A percentile compares a stretch with the other conserved stretches of the same genome.
Conservation (phyloP, 345 rosid genomes). For the Syzygium aromaticum region DNA sequence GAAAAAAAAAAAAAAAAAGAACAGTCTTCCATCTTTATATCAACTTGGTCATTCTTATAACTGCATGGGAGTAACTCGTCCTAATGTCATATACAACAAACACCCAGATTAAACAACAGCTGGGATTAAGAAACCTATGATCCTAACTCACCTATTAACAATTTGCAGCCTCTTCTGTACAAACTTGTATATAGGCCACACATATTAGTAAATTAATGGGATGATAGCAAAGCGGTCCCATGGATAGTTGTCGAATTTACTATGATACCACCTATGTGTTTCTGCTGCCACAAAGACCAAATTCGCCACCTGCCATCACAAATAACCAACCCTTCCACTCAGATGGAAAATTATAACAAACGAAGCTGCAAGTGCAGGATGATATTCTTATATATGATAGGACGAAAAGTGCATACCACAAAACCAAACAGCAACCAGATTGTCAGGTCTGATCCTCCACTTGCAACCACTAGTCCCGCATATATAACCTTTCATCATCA, state of each 20-base stretch:
- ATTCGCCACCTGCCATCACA: slow-evolving; percentile 52
- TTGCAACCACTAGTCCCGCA: slow-evolving; percentile 52
- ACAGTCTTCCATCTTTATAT: background rate
- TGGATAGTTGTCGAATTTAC: slow-evolving; percentile 61
- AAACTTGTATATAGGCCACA: background rate
- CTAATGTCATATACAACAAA: background rate
- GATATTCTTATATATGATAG: background rate
- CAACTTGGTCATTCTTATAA: background rate
- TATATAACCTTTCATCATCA: slow-evolving; percentile 47
- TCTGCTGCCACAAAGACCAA: slow-evolving; percentile 54
- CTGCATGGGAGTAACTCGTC: background rate
- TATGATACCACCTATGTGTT: slow-evolving; percentile 64
- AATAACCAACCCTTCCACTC: background rate
- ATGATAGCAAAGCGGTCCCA: slow-evolving; percentile 35
- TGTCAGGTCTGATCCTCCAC: slow-evolving; percentile 63
- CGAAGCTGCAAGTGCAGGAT: background rate
- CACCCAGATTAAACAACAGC: background rate
- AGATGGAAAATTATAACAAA: background rate
- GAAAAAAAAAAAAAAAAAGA: background rate
- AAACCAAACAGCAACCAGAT: slow-evolving; percentile 54
- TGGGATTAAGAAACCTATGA: background rate
- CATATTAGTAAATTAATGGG: slow-evolving; percentile 31
- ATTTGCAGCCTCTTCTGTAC: background rate
- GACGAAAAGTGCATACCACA: slow-evolving; percentile 31
- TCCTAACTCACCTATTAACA: background rate